Conservation (phyloP, 306 rosid species). For the Glycyrrhiza uralensis region DNA sequence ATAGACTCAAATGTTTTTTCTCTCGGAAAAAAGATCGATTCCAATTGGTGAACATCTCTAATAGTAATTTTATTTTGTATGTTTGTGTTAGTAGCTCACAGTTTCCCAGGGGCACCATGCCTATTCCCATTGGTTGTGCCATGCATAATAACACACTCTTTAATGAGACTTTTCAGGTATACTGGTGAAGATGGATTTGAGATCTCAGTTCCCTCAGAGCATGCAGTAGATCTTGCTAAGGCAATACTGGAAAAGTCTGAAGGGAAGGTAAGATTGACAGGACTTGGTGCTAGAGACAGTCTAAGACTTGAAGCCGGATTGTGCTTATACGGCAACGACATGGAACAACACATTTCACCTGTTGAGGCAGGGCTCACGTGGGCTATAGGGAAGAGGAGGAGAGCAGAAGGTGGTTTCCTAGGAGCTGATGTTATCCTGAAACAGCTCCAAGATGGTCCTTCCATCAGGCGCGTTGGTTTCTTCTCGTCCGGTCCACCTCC, state of each 20-base stretch:
- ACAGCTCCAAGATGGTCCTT: slow-evolving; percentile 75
- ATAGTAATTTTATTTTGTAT: background rate
- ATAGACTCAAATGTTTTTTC: background rate
- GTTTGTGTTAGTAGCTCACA: background rate
- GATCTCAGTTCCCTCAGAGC: slow-evolving; percentile 91
- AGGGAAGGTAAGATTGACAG: slow-evolving; percentile 87
- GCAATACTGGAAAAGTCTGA: slow-evolving; percentile 94
- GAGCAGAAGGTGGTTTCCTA: slow-evolving; percentile 97
- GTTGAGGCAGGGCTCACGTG: slow-evolving; percentile 96
- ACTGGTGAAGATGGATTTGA: slow-evolving; percentile 99
- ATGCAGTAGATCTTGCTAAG: slow-evolving; percentile 83
- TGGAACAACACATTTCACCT: slow-evolving; percentile 91
- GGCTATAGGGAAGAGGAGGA: slow-evolving; percentile 95
- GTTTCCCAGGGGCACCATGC: background rate
- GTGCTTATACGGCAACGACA: slow-evolving; percentile 89
- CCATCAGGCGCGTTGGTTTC: slow-evolving; percentile 85
- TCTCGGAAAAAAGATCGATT: background rate
- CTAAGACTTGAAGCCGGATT: slow-evolving; percentile 93
- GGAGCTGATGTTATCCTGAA: slow-evolving; percentile 88
- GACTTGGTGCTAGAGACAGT: slow-evolving; percentile 96
- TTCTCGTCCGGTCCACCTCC: slow-evolving; percentile 94
- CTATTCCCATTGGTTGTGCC: background rate
- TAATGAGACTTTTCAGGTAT: slow-evolving; percentile 59
- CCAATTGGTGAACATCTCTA: background rate
- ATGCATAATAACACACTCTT: slow-evolving; percentile 12